Conservation (phyloP, 192 early-diverging fungal species). For the Lunasporangiospora selenospora region DNA sequence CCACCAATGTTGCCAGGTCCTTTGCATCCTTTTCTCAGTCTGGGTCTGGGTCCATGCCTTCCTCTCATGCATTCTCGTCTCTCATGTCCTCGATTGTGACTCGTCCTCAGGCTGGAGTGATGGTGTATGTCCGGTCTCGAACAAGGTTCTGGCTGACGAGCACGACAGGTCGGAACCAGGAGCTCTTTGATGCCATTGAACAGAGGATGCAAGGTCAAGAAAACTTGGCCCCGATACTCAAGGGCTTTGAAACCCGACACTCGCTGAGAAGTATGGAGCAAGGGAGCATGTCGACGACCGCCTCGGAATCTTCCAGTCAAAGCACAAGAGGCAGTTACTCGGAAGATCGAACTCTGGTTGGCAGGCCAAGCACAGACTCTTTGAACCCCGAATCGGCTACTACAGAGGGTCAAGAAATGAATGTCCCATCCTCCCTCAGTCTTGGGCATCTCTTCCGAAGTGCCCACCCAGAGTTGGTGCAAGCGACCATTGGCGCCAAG, state of each 20-base stretch:
- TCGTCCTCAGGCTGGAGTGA: conserved; percentile 6
- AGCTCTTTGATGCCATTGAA: conserved; percentile 18
- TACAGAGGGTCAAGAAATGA: background rate
- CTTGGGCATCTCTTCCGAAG: conserved; percentile 17
- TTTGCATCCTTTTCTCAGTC: background rate
- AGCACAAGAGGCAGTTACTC: no score
- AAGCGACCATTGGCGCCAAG: no score
- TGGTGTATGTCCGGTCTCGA: conserved; percentile 19
- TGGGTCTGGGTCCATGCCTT: background rate
- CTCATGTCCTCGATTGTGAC: conserved; percentile 22
- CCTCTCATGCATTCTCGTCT: conserved; percentile 7
- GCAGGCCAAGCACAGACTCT: no score
- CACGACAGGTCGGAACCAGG: conserved; percentile 12
- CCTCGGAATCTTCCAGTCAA: no score
- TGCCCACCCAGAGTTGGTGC: no score
- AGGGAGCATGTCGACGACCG: no score
- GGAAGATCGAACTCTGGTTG: background rate
- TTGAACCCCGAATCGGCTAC: background rate
- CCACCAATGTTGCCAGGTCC: background rate
- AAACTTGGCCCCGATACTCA: conserved; percentile 12
- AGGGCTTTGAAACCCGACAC: conserved; percentile 29
- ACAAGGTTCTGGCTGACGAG: conserved; percentile 20
- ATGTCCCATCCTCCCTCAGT: conserved; percentile 7
- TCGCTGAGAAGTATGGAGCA: no score
- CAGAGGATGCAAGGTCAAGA: background rate